Percentiles rank a stretch among this genome's conserved stretches.
phyloP scores from a whole-genome alignment of 495 filamentous ascomycete genomes.

The Cairneyella variabilis region DNA sequence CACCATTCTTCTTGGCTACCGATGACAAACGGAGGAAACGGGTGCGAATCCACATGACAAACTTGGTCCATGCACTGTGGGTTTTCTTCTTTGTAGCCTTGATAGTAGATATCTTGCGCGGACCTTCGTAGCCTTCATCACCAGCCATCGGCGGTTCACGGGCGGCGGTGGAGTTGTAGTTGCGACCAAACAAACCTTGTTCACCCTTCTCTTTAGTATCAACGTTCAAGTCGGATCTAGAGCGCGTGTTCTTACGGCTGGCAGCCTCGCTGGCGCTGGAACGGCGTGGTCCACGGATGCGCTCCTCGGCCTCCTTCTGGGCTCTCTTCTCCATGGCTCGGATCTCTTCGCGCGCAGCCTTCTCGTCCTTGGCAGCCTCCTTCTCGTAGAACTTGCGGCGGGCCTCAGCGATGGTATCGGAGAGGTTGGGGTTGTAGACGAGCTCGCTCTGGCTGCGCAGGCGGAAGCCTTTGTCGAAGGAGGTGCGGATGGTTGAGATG shows the following conservation, averaged over 20 bases:
- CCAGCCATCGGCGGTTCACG: not conserved
- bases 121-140: not conserved
- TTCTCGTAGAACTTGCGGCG: constrained; percentile 51
- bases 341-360: constrained; percentile 52
- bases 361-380: constrained; percentile 51
- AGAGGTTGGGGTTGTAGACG: constrained; percentile 39
- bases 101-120: not conserved
- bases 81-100: constrained; percentile 46
- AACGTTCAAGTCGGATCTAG: constrained; percentile 20
- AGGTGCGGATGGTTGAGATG: constrained; percentile 36
- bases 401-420: constrained; percentile 45
- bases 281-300: constrained; percentile 13
- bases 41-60: constrained; percentile 52
- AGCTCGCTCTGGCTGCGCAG: constrained; percentile 49
- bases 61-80: constrained; percentile 47
- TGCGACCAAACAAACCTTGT: constrained; percentile 1
- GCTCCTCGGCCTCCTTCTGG: constrained; percentile 21
- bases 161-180: constrained; percentile 5
- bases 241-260: constrained; percentile 5
- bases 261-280: constrained; percentile 20
- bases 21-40: constrained; percentile 24
- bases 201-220: constrained; percentile 18
- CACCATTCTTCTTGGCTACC: constrained; percentile 30
- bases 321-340: constrained; percentile 24
- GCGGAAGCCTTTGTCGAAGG: constrained; percentile 47